A percentile compares a stretch with the other conserved stretches of the same genome.
These are phyloP conservation scores for Coniochaeta sp. DNA, from an alignment of 2,329 filamentous ascomycete species.

Conservation along the genomic window DNA sequence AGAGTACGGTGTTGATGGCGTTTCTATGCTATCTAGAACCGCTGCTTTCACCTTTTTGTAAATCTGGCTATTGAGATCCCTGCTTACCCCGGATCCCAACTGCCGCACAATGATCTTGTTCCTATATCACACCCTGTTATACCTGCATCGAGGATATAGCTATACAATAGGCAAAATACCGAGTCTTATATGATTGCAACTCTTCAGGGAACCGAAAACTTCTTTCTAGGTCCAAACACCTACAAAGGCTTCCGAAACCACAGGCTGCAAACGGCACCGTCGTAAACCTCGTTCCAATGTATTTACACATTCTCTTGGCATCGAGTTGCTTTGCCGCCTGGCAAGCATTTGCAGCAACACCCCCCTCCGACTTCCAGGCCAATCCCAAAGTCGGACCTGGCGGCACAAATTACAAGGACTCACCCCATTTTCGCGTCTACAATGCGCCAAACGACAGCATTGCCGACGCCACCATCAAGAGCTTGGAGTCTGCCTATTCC, in stretches of 20 bases:
- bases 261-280: too few relatives aligned
- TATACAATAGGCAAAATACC: background rate
- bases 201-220: background rate
- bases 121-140: background rate
- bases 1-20: too few relatives aligned
- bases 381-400: conserved; percentile 18
- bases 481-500: conserved; percentile 36
- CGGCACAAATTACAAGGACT: conserved; percentile 23
- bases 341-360: conserved; percentile 7
- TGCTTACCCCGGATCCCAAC: too few relatives aligned
- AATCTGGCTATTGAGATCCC: too few relatives aligned
- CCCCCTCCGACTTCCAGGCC: conserved; percentile 19
- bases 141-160: background rate
- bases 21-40: too few relatives aligned
- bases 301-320: background rate
- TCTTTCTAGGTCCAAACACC: too few relatives aligned
- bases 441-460: conserved; percentile 18
- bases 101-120: background rate
- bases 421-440: conserved; percentile 32
- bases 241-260: too few relatives aligned
- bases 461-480: conserved; percentile 23
- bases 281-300: too few relatives aligned
- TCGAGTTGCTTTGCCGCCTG: conserved; percentile 4
- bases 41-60: too few relatives aligned
- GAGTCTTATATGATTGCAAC: background rate